Base-by-base conservation (phyloP, 805 yeast genomes). In the Komagataella ulmi region DNA sequence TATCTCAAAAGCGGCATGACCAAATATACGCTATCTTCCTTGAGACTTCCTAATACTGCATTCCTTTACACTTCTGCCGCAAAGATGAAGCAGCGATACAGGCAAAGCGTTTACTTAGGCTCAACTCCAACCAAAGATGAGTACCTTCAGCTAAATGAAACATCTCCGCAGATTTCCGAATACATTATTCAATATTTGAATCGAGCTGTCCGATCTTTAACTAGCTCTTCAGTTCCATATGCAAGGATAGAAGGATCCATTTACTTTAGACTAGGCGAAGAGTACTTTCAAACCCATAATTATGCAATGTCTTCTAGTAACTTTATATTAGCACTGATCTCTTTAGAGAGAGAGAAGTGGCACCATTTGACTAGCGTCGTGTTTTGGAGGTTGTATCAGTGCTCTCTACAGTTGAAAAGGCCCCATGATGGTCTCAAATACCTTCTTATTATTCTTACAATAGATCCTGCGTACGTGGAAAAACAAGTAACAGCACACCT, bases 211-310 rank as follows among this genome's bases (percentile, higher is more conserved):
- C 40, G 40, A 8, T 30, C 40, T 12, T 12, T 30, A 10, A 30
- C 40, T 14, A 30, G 14, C 14, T 30, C 40, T 30, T 30, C 40
- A 10, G 40, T 30, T 10, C 14, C 40, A 10, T 70, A 72, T 56
- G 62, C 58, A 36, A 62, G 80, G 54, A 54, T 71, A 3, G 68
- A 72, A 30, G 64, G 72, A 0, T 76, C 67, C 57, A 61, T 76
- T 12, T 69, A 72, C 56, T 77, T 72, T 64, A 71, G 75, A 55
- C 60, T 81, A 7, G 88, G 76, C 1, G 80, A 80, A 48, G 74
- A 70, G 51, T 68, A 71, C 54, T 70, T 59, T 52, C 47, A 51
- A 1, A 44, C 51, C 36, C 47, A 57, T 6, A 65, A 73, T 47
- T 75, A 58, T 56, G 70, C 69, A 7, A 65, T 66, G 60, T 73